A percentile compares a stretch with the other conserved stretches of the same genome.
phyloP scores from a whole-genome alignment of 495 filamentous ascomycete species.

The Tuber aestivum region DNA sequence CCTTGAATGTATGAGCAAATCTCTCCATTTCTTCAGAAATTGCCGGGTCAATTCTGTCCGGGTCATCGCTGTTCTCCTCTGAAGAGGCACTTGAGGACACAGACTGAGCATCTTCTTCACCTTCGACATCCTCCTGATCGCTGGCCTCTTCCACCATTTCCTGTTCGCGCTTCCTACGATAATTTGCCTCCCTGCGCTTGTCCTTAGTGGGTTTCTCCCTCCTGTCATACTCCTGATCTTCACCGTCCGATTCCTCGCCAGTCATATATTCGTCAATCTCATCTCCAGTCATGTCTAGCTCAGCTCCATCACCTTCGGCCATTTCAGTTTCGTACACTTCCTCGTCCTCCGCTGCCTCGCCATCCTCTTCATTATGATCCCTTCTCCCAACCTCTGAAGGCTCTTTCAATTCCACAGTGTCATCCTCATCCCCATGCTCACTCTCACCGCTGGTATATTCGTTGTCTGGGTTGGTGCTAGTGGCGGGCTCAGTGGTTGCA shows the following conservation, averaged over 20 bases:
- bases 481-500: conserved; percentile 7
- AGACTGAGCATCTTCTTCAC: conserved; percentile 48
- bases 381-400: conserved; percentile 7
- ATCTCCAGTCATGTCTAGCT: conserved; percentile 26
- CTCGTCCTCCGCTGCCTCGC: conserved; percentile 42
- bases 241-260: conserved; percentile 33
- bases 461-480: conserved; percentile 13
- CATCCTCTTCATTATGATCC: conserved; percentile 41
- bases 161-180: conserved; percentile 35
- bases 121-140: conserved; percentile 46
- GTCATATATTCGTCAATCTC: conserved; percentile 38
- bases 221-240: conserved; percentile 42
- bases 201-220: conserved; percentile 28
- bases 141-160: conserved; percentile 43
- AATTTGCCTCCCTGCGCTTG: conserved; percentile 4
- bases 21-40: conserved; percentile 80
- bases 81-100: conserved; percentile 47
- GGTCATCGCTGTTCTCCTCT: conserved; percentile 50
- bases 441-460: conserved; percentile 14
- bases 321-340: conserved; percentile 30
- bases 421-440: conserved; percentile 16
- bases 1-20: conserved; percentile 72
- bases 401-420: conserved; percentile 21
- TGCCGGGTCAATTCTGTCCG: conserved; percentile 60
- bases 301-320: conserved; percentile 28